A percentile compares a stretch with the other conserved stretches of the same genome.
phyloP scores from a whole-genome alignment of 2,329 filamentous ascomycete genomes.

The Emergomyces pasteurianus region DNA sequence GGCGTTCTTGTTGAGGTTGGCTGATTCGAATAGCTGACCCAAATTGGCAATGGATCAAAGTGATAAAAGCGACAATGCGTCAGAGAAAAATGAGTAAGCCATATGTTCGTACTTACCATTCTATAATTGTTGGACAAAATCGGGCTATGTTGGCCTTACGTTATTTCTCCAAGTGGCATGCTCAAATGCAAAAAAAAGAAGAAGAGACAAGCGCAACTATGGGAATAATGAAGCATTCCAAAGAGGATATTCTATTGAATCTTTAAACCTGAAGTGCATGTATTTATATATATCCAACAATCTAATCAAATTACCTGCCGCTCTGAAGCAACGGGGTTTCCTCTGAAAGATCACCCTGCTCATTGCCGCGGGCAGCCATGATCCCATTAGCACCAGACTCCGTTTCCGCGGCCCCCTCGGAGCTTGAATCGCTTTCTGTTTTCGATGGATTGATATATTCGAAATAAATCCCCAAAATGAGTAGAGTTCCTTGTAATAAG shows the following conservation, averaged over 20 bases:
- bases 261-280: not conserved
- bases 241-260: not conserved
- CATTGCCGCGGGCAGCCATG: not conserved
- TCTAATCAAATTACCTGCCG: not conserved
- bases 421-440: constrained; percentile 15
- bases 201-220: not conserved
- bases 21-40: not conserved
- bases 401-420: not conserved
- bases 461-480: constrained; percentile 72
- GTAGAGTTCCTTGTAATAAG: constrained; percentile 65
- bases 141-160: not conserved
- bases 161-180: not conserved
- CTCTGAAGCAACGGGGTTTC: constrained; percentile 14
- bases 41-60: not conserved
- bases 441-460: constrained; percentile 38
- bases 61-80: no score
- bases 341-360: constrained; percentile 9
- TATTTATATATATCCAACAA: not conserved
- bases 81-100: not conserved
- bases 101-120: not conserved
- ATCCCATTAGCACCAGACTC: not conserved
- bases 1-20: not conserved
- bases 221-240: not conserved
- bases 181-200: not conserved
- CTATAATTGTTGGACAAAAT: not conserved